Conservation (phyloP, 768 basidiomycete species). For the Cystobasidium ongulense region DNA sequence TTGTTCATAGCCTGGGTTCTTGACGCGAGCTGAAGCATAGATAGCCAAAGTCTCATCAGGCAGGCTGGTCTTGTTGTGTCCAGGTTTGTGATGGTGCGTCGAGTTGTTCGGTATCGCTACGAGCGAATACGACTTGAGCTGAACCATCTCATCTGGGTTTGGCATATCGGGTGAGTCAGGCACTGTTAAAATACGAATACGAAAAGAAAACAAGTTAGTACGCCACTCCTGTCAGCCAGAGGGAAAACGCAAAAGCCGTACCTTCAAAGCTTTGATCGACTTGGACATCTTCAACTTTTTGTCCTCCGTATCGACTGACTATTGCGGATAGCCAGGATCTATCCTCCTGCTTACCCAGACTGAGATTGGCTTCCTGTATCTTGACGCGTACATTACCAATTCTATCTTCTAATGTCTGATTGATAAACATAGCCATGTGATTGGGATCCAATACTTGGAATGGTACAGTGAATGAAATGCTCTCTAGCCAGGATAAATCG, state of each 20-base stretch:
- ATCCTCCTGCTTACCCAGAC: constrained; percentile 5
- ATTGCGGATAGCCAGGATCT: neutral
- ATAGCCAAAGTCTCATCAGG: constrained; percentile 9
- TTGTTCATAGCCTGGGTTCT: constrained; percentile 24
- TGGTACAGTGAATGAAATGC: constrained; percentile 8
- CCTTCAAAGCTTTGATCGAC: constrained; percentile 6
- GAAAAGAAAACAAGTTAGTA: neutral
- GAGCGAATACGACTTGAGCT: constrained; percentile 9
- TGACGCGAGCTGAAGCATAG: constrained; percentile 5
- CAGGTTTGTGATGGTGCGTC: neutral
- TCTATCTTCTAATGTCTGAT: constrained; percentile 4
- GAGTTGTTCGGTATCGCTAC: constrained; percentile 22
- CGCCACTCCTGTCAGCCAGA: neutral
- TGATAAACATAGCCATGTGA: constrained; percentile 14
- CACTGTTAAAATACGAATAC: neutral
- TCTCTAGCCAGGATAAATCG: constrained; percentile 6
- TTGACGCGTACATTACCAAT: neutral
- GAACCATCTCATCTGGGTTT: constrained; percentile 4
- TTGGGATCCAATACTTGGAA: constrained; percentile 12
- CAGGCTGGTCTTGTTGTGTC: neutral
- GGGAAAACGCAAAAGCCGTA: neutral
- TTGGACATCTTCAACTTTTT: constrained; percentile 9
- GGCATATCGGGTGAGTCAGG: constrained; percentile 20
- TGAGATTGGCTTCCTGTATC: constrained; percentile 7
- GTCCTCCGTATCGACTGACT: constrained; percentile 6